phyloP scores from a whole-genome alignment of 176 grass and related monocot genomes.

The Juncus inflexus region DNA sequence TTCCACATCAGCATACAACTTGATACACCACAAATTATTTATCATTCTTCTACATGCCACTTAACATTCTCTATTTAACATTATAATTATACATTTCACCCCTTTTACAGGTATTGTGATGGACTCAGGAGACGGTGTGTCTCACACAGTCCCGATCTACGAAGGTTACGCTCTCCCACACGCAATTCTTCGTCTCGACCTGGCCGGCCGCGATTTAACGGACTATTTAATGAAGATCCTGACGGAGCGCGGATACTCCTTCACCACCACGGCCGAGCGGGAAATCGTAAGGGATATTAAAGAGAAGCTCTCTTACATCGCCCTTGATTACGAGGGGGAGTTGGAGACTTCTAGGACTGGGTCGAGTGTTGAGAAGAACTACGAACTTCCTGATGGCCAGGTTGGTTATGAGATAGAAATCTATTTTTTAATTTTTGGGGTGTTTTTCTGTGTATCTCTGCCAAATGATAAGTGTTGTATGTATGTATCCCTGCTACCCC shows the following conservation, averaged over 20 bases:
- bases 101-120: constrained; percentile 45
- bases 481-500: too few species aligned
- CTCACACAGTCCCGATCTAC: too few species aligned
- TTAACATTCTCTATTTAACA: not conserved
- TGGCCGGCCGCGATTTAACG: not conserved
- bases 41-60: too few species aligned
- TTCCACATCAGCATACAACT: too few species aligned
- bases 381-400: constrained; percentile 51
- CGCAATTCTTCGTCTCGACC: constrained; percentile 52
- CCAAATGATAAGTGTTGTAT: too few species aligned
- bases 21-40: too few species aligned
- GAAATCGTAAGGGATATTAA: constrained; percentile 53
- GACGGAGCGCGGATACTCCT: constrained; percentile 54
- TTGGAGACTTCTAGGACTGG: constrained; percentile 33
- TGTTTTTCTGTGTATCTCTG: too few species aligned
- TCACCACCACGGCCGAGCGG: constrained; percentile 55
- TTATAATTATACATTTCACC: not conserved
- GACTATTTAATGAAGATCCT: constrained; percentile 58
- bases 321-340: constrained; percentile 49
- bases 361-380: constrained; percentile 51
- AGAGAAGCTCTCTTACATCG: constrained; percentile 51
- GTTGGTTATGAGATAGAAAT: not conserved
- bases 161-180: constrained; percentile 17
- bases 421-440: too few species aligned
- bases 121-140: constrained; percentile 51